phyloP scores from a whole-genome alignment of 495 filamentous ascomycete genomes.

The Lindgomyces ingoldianus region DNA sequence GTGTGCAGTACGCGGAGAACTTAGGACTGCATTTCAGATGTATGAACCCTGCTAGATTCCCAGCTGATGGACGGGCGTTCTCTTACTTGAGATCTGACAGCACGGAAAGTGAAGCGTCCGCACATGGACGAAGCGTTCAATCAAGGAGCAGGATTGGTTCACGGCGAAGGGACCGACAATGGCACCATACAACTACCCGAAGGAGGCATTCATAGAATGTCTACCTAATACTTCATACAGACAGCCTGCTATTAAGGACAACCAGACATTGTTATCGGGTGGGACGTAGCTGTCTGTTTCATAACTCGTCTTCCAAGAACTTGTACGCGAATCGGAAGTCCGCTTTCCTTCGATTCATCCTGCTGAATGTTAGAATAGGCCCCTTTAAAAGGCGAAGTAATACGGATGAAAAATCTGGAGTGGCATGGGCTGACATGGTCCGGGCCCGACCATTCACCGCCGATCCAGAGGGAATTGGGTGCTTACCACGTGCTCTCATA shows the following conservation, averaged over 20 bases:
- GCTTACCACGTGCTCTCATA: conserved; percentile 98
- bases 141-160: neutral
- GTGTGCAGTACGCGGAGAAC: neutral
- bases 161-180: neutral
- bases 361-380: conserved; percentile 46
- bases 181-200: conserved; percentile 4
- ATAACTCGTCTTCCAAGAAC: conserved; percentile 91
- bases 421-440: neutral
- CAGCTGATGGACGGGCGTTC: conserved; percentile 12
- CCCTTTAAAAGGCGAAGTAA: conserved; percentile 15
- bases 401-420: conserved; percentile 3
- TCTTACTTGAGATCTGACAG: conserved; percentile 6
- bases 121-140: neutral
- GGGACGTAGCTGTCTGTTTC: neutral
- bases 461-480: conserved; percentile 1
- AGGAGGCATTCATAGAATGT: neutral
- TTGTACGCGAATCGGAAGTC: conserved; percentile 99
- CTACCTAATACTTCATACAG: conserved; percentile 32
- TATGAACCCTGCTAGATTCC: neutral
- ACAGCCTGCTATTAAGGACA: neutral
- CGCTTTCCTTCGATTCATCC: conserved; percentile 98
- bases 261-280: neutral
- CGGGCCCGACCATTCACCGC: neutral
- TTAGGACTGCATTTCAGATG: neutral
- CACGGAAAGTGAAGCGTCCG: too few relatives aligned